Conservation (phyloP, 306 rosid species). For the Cucumis hystrix region DNA sequence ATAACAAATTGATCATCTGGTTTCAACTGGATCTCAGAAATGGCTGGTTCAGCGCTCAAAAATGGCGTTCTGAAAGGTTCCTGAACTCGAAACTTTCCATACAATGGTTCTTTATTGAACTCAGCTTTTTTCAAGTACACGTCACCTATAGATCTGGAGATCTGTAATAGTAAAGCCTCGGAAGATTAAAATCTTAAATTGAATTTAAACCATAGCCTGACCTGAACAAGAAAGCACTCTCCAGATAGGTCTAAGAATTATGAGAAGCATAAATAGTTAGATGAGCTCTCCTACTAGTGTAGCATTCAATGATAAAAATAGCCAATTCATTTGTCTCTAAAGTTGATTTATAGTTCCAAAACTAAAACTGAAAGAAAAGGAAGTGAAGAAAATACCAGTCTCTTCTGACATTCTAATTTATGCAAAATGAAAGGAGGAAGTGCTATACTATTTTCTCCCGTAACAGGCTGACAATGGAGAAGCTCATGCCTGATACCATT, state of each 20-base stretch:
- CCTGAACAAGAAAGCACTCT: not conserved
- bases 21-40: slow-evolving; percentile 48
- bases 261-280: not conserved
- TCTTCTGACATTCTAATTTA: not conserved
- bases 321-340: not conserved
- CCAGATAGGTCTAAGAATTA: not conserved
- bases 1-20: slow-evolving; percentile 70
- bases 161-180: slow-evolving; percentile 26
- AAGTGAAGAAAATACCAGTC: not conserved
- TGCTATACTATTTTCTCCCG: not conserved
- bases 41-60: slow-evolving; percentile 73
- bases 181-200: not conserved
- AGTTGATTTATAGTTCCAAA: too few species aligned
- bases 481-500: not conserved
- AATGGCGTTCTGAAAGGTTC: slow-evolving; percentile 55
- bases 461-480: not conserved
- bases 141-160: slow-evolving; percentile 88
- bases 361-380: too few species aligned
- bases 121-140: slow-evolving; percentile 74
- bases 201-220: not conserved
- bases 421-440: not conserved
- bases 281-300: not conserved
- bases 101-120: slow-evolving; percentile 81
- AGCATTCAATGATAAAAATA: not conserved
- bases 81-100: slow-evolving; percentile 63